Evolutionary conservation across 2,329 filamentous ascomycete species (phyloP).

Genomic region (Hymenoscyphus repandus): DNA sequence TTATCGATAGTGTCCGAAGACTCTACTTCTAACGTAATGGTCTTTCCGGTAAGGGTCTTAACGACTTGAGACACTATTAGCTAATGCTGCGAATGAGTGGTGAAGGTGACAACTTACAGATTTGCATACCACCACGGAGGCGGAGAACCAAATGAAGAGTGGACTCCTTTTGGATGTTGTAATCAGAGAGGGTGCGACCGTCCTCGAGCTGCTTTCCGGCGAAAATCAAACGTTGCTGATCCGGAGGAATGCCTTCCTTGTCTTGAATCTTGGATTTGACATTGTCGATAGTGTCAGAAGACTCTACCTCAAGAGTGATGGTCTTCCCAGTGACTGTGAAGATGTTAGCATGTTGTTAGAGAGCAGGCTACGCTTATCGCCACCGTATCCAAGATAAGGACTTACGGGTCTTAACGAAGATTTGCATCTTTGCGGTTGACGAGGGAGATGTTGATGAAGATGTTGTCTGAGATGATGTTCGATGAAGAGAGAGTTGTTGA

Average conservation of each 20-base stretch:
- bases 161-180: slow-evolving; percentile 94
- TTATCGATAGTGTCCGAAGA: slow-evolving; percentile 99
- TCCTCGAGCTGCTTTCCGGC: slow-evolving; percentile 96
- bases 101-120: slow-evolving; percentile 45
- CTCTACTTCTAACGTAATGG: slow-evolving; percentile 99
- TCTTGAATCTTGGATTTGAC: slow-evolving; percentile 97
- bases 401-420: slow-evolving; percentile 95
- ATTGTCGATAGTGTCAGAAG: slow-evolving; percentile 98
- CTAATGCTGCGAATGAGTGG: slow-evolving; percentile 51
- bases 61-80: slow-evolving; percentile 51
- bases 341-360: slow-evolving; percentile 64
- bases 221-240: slow-evolving; percentile 94
- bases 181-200: slow-evolving; percentile 82
- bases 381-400: slow-evolving; percentile 32
- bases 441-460: background rate
- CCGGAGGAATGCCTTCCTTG: slow-evolving; percentile 93
- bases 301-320: slow-evolving; percentile 99
- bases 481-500: slow-evolving; percentile 1
- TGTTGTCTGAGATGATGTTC: slow-evolving; percentile 2
- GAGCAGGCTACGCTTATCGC: slow-evolving; percentile 38
- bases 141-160: slow-evolving; percentile 83
- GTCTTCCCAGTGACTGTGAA: slow-evolving; percentile 82
- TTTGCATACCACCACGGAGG: slow-evolving; percentile 86
- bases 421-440: slow-evolving; percentile 65
- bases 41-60: slow-evolving; percentile 87